Evolutionary conservation across 441 rosid species (phyloP).

Genomic region (Manihot esculenta): DNA sequence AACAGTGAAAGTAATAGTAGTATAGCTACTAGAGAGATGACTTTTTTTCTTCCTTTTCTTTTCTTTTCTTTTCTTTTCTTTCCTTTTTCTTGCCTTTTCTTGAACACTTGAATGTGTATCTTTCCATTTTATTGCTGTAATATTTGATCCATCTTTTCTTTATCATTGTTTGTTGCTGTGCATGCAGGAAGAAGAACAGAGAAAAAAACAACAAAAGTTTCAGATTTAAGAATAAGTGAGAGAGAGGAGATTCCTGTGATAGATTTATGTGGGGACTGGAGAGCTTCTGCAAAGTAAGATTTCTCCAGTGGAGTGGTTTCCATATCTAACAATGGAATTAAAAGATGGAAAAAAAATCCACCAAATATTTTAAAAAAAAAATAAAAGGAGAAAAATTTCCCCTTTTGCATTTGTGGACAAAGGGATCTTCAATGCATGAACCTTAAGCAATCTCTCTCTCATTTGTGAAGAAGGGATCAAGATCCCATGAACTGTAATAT

Average conservation of each 20-base stretch:
- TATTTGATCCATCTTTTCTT: not conserved
- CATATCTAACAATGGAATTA: conserved; percentile 10
- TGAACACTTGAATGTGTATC: not conserved
- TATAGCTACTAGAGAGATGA: not conserved
- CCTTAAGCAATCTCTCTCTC: not conserved
- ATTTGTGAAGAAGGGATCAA: too few relatives aligned
- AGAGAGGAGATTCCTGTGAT: not conserved
- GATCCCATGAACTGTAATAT: conserved; percentile 1
- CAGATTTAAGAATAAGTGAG: not conserved
- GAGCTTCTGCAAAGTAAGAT: not conserved
- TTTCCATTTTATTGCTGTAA: conserved; percentile 9
- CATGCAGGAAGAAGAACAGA: not conserved
- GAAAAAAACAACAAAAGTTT: not conserved
- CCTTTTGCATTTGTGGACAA: not conserved
- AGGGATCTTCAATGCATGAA: conserved; percentile 3
- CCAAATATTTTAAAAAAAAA: not conserved
- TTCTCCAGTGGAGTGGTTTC: conserved; percentile 4
- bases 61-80: not conserved
- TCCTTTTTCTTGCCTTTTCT: not conserved
- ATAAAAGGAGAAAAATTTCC: not conserved
- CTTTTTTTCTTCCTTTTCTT: too few relatives aligned
- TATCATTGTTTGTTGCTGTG: conserved; percentile 3
- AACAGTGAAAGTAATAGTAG: conserved; percentile 7
- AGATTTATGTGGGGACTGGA: conserved; percentile 8
- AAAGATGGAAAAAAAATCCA: not conserved